Percentiles rank a stretch among this genome's conserved stretches.
These are phyloP conservation scores for Fusarium drepaniforme DNA, from an alignment of 2,329 filamentous ascomycete species.

Conservation along the genomic window DNA sequence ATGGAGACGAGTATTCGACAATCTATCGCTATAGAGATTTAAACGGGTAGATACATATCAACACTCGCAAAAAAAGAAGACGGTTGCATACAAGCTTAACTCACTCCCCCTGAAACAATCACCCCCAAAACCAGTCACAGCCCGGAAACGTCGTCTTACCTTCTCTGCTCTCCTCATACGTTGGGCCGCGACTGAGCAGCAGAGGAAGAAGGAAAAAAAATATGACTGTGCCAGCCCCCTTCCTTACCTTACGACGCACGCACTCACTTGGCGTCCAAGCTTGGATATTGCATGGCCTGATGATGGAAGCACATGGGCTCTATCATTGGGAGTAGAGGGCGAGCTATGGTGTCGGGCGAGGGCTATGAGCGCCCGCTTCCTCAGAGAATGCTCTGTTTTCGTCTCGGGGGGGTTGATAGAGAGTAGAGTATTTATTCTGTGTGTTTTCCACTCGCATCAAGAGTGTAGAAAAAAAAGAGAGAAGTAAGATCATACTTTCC, in stretches of 20 bases:
- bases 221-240: slow-evolving; percentile 18
- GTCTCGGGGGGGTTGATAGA: not conserved
- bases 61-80: not conserved
- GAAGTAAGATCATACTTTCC: slow-evolving; percentile 3
- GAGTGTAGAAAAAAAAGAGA: not conserved
- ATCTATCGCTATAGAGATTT: not conserved
- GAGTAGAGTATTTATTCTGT: not conserved
- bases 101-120: not conserved
- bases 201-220: not conserved
- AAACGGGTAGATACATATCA: not conserved
- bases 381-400: not conserved
- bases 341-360: not conserved
- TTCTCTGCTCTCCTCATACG: not conserved
- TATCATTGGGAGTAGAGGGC: slow-evolving; percentile 14
- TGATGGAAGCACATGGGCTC: slow-evolving; percentile 38
- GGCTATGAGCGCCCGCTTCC: not conserved
- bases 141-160: not conserved
- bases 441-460: not conserved
- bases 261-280: slow-evolving; percentile 40
- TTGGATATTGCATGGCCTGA: slow-evolving; percentile 43
- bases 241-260: slow-evolving; percentile 8
- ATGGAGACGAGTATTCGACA: not conserved
- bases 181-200: slow-evolving; percentile 8
- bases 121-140: not conserved
- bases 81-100: not conserved